Base-by-base conservation (phyloP, 192 early-diverging fungal species). In the Coemansia biformis region DNA sequence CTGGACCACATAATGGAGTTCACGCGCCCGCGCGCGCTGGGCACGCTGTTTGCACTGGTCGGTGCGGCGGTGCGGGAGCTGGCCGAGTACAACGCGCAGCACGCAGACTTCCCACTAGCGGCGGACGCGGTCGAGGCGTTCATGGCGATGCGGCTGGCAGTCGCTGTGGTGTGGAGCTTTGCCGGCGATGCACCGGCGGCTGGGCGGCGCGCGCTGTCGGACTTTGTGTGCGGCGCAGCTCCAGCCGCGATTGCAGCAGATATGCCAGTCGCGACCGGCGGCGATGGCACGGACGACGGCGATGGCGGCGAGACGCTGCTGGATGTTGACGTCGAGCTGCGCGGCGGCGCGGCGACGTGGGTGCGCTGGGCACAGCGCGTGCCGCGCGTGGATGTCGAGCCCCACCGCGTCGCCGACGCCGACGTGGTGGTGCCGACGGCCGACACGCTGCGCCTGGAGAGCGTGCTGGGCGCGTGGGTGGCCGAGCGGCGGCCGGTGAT, bases 1-100 rank as follows among this genome's bases (percentile, higher is more conserved):
- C 65, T 93, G 23, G 84, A 89, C n/a, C 97, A 99, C 40, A 86
- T 99, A 38, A 99, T 99, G 97, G 95, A 98, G 61, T 97, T 96
- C 47, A 96, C 96, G 17, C 59, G 66, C 1, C 84, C 86, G 57
- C 85, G 92, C 10, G 92, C 82, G 13, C 59, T 98, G 28, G 74
- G 58, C 30, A 91, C 94, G 5, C 76, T 99, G 55, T 93, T 92
- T 69, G 89, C 93, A 8, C 79, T 99, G 24, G 55, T 98, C 16
- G 92, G 91, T 76, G 90, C 87, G 69, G 84, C 87, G 10, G 81
- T 90, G 11, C 79, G 85, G 4, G 82, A 81, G 36, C 79, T 96
- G 6, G 63, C 95, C 19, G 90, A 91, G 51, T 96, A 98, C 70
- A 91, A 99, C 61, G 53, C 76, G 14, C 83, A 89, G 50, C 94